A percentile compares a stretch with the other conserved stretches of the same genome.
Conservation (phyloP, 2,329 filamentous ascomycete species). For the Fusarium sp. region DNA sequence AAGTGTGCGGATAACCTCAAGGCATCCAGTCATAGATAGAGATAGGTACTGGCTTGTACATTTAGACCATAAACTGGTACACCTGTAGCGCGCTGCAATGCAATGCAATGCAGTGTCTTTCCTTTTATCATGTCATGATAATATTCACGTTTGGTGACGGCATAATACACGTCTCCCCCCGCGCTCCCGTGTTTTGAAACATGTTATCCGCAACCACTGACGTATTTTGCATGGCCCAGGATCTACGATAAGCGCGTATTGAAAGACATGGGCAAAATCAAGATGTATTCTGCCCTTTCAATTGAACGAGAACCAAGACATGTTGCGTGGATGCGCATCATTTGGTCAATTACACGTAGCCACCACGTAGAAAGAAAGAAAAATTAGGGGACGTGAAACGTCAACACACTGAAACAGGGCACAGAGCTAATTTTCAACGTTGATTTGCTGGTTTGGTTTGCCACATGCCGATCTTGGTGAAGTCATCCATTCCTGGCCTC, state of each 20-base stretch:
- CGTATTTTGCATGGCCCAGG: conserved; percentile 26
- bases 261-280: conserved; percentile 10
- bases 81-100: not conserved
- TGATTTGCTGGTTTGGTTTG: conserved; percentile 33
- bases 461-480: conserved; percentile 44
- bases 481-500: conserved; percentile 35
- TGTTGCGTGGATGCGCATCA: conserved; percentile 9
- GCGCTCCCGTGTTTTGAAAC: conserved; percentile 37
- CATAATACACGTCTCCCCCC: conserved; percentile 6
- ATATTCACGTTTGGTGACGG: conserved; percentile 22
- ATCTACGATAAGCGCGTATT: conserved; percentile 32
- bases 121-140: conserved; percentile 13
- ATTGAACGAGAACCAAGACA: conserved; percentile 7
- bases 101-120: conserved; percentile 2
- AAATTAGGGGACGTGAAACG: conserved; percentile 30
- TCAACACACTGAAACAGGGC: conserved; percentile 33
- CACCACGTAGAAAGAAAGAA: not conserved
- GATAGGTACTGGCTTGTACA: conserved; percentile 4
- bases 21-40: not conserved
- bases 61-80: conserved; percentile 8
- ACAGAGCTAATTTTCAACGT: conserved; percentile 4
- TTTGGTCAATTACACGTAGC: conserved; percentile 15
- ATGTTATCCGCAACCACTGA: conserved; percentile 29
- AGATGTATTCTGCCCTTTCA: not conserved
- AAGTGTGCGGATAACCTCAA: conserved; percentile 11